phyloP scores from a whole-genome alignment of 345 rosid genomes.

The Carallia brachiata region DNA sequence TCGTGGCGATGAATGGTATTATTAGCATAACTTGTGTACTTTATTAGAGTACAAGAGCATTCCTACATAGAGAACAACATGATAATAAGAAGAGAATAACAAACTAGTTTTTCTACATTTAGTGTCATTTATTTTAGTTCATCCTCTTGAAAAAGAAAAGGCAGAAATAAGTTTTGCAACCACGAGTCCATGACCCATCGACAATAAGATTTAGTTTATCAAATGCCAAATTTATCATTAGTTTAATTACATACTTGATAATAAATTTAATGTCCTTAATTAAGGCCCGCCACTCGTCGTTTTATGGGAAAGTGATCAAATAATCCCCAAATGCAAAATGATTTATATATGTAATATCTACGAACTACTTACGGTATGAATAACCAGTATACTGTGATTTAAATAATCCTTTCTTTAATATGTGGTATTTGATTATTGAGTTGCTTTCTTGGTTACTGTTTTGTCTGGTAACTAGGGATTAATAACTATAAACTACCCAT shows the following conservation, averaged over 20 bases:
- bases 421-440: background rate
- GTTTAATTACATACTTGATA: background rate
- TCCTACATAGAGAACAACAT: no score
- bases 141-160: no score
- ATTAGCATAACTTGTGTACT: background rate
- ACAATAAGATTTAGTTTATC: no score
- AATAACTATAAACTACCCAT: background rate
- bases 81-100: no score
- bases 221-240: background rate
- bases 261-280: background rate
- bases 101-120: no score
- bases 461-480: background rate
- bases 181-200: no score
- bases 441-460: background rate
- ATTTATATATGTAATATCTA: background rate
- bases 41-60: no score
- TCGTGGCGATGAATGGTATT: slow-evolving; percentile 26
- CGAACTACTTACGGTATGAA: background rate
- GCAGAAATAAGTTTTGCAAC: no score
- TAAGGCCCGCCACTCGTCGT: background rate
- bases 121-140: no score
- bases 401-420: background rate
- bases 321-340: background rate
- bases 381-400: background rate
- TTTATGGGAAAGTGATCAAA: background rate